Base-by-base conservation (phyloP, 208 protist genomes). In the Leishmania gerbilli region DNA sequence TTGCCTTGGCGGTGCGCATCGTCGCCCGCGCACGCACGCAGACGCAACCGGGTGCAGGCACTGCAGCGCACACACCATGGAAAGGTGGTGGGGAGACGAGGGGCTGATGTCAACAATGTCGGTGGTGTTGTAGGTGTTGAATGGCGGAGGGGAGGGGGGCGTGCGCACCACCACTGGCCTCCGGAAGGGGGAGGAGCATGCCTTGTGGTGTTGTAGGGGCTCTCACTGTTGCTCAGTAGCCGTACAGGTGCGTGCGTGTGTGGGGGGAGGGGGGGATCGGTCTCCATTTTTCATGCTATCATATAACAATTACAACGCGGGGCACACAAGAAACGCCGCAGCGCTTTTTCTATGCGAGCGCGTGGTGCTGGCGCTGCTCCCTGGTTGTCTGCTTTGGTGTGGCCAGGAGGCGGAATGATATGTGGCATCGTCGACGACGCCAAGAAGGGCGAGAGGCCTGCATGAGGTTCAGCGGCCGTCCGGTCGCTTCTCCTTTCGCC, bases 401-500 rank as follows among this genome's bases (percentile, higher is more conserved):
- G 15, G 58, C 7, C 15, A 49, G 37, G 49, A 15, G 40, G 40
- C 34, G 40, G 42, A 49, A 37, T 1, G 27, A 2, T n/a, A 47
- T 47, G 40, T 17, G 27, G 67, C 67, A 47, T 71, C 40, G 19
- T n/a, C 21, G 37, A 47, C 37, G 17, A 47, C 45, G 19, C n/a
- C 58, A 27, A 37, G 47, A 53, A 55, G 31, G 37, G 7, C 27
- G 34, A 31, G 55, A 64, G 8, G 55, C 49, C 24, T 67, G 34
- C 34, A 47, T 27, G 11, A 27, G 15, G 37, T 15, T 47, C 15
- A 2, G 34, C 7, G 31, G 40, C 67, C 42, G 67, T 47, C 34
- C 3, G n/a, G 67, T 65, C 31, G 64, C n/a, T n/a, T 80, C 49
- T 0, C 64, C 77, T 55, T 49, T 80, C 76, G 64, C 24, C 47